A percentile compares a stretch with the other conserved stretches of the same genome.
phyloP scores from a whole-genome alignment of 129 eudicot genomes.

The Flaveria ramosissima region DNA sequence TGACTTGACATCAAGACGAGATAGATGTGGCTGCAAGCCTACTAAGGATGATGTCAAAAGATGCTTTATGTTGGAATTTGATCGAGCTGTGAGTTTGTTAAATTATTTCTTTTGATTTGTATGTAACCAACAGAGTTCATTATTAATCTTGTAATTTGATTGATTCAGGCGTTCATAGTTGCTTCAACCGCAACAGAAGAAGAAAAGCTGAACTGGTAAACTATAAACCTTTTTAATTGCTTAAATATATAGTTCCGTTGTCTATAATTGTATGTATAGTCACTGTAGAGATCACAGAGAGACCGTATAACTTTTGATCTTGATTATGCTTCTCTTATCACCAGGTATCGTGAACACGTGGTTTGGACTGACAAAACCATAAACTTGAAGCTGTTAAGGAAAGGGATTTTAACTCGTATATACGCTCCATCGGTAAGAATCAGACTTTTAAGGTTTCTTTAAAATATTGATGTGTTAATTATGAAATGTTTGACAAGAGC shows the following conservation, averaged over 20 bases:
- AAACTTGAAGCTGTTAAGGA: conserved; percentile 70
- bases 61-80: conserved; percentile 96
- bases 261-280: no score
- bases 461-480: background rate
- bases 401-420: conserved; percentile 92
- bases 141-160: conserved; percentile 7
- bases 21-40: conserved; percentile 98
- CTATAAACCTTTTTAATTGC: background rate
- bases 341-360: conserved; percentile 91
- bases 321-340: conserved; percentile 26
- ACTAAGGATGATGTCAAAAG: conserved; percentile 90
- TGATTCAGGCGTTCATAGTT: conserved; percentile 86
- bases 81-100: conserved; percentile 72
- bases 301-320: conserved; percentile 8
- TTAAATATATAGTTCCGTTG: background rate
- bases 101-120: background rate
- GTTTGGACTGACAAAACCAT: conserved; percentile 87
- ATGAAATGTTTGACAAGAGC: background rate
- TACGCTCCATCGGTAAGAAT: conserved; percentile 89
- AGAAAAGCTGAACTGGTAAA: conserved; percentile 87
- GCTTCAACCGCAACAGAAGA: conserved; percentile 95
- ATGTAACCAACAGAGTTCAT: conserved; percentile 24
- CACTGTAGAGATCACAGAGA: background rate
- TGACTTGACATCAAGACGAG: conserved; percentile 92
- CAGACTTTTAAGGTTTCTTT: background rate